Percentiles rank a stretch among this genome's conserved stretches.
Evolutionary conservation across 345 rosid genomes (phyloP).

Genomic region (Draba incana): DNA sequence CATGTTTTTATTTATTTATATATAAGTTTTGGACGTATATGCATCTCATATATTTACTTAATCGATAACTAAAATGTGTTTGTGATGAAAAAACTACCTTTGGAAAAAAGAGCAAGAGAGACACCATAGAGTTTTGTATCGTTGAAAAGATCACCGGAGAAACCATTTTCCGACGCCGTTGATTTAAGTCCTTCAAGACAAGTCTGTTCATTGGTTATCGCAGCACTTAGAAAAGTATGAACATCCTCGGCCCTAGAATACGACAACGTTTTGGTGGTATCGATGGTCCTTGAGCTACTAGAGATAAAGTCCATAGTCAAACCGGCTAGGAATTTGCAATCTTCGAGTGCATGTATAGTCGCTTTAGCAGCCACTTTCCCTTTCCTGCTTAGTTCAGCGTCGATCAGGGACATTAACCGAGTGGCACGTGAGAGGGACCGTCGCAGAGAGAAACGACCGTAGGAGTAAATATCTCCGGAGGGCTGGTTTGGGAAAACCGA

Average conservation of each 20-base stretch:
- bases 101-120: slow-evolving; percentile 71
- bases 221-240: slow-evolving; percentile 74
- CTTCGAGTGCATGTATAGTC: slow-evolving; percentile 68
- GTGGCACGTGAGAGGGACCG: slow-evolving; percentile 66
- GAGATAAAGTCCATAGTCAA: slow-evolving; percentile 57
- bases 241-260: slow-evolving; percentile 58
- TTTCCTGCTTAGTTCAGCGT: slow-evolving; percentile 49
- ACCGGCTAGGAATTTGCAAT: slow-evolving; percentile 63
- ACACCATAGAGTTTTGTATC: slow-evolving; percentile 83
- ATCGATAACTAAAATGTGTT: no score
- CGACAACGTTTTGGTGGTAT: slow-evolving; percentile 52
- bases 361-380: slow-evolving; percentile 47
- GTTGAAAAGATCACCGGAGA: slow-evolving; percentile 58
- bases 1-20: slow-evolving; percentile 42
- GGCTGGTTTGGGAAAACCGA: slow-evolving; percentile 58
- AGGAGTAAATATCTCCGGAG: slow-evolving; percentile 52
- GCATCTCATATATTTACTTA: no score
- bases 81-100: slow-evolving; percentile 36
- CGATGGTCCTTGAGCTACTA: slow-evolving; percentile 53
- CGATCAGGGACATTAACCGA: slow-evolving; percentile 51
- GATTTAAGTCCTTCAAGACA: slow-evolving; percentile 67
- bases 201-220: slow-evolving; percentile 75
- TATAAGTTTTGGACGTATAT: slow-evolving; percentile 40
- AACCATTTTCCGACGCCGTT: slow-evolving; percentile 53
- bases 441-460: slow-evolving; percentile 58